Base-by-base conservation (phyloP, 352 stramenopile species). In the Phytophthora crassamura region DNA sequence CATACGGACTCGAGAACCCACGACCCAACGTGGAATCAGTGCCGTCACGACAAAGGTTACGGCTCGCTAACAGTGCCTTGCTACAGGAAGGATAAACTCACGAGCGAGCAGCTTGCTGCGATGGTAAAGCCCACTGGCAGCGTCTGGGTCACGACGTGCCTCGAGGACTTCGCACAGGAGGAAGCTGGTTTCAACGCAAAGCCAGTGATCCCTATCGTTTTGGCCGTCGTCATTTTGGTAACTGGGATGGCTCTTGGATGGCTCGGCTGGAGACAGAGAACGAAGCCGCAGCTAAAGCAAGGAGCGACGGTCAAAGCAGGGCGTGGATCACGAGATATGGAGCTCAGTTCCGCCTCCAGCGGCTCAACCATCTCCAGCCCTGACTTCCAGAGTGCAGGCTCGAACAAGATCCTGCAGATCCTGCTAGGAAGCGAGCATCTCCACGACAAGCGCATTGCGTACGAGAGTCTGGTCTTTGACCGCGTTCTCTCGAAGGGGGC, bases 401-500 rank as follows among this genome's bases (percentile, higher is more conserved):
- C 49, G 16, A 65, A 66, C 48, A 46, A 51, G 20, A 48, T 59
- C 4, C 54, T 74, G 14, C 52, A 62, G 42, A 68, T 50, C 2
- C 42, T 68, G 4, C 38, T 51, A 1, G 20, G 34, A 15, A 58
- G 56, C 18, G 15, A 49, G n/a, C 34, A 63, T 25, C 50, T 68
- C 20, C 35, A 25, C 7, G 60, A 51, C 5, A 68, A 68, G 33
- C 62, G 62, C 8, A 50, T 70, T 43, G 32, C 53, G 6, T 58
- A 42, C n/a, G 49, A 64, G 4, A 49, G 38, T 8, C n/a, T 75
- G 10, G 42, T 25, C 30, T 58, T 58, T 38, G 50, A 47, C 7
- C 46, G 15, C 14, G n/a, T 49, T 15, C 10, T 74, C 22, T 69
- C 59, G 2, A 75, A 69, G 32, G 67, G 67, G 5, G 67, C 55